Evolutionary conservation across 768 basidiomycete species (phyloP), one percentile per base, ranked within the genome.

Genomic region (Boletus vermiculosoides): DNA sequence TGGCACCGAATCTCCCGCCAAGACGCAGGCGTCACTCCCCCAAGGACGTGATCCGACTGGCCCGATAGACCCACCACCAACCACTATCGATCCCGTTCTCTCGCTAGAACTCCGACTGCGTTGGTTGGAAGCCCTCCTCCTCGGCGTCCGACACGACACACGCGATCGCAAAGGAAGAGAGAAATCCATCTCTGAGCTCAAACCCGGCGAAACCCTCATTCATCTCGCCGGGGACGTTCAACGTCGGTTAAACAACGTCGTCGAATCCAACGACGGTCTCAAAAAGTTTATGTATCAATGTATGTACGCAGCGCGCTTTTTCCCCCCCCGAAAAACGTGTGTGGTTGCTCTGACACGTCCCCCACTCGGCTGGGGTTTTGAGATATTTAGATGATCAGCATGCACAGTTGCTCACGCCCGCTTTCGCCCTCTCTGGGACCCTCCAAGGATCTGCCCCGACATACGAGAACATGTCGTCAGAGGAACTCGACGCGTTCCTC

Each of bases 101-200:
- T 87, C 92, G 3, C 74, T 94, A 12, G 86, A 92, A 63, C 75
- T 94, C 22, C 81, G 92, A 1, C 68, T 93, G 36, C 78, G 88
- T 54, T 91, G 89, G 88, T 76, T 94, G 2, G 92, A 92, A 67
- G 88, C 89, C 18, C 75, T 94, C 50, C 73, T 92, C 3, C 70
- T 84, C 40, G 92, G 91, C 40, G 79, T 86, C 22, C 80, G 79
- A 49, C 79, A 79, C 46, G 77, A 81, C 41, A 52, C 68, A 53
- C 76, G 75, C 70, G 59, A 80, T 71, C 67, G 75, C 73, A 63
- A 77, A 67, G 64, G 76, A 69, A 60, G 66, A 54, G 57, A 73
- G 57, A 69, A 66, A 50, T 54, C 60, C 2, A n/a, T 39, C 37
- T n/a, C 68, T 16, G 73, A 78, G 47, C 70, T 81, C 52, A 81